These are phyloP conservation scores for Phyllosticta citribraziliensis DNA, from an alignment of 2,329 filamentous ascomycete genomes.

Conservation along the genomic window DNA sequence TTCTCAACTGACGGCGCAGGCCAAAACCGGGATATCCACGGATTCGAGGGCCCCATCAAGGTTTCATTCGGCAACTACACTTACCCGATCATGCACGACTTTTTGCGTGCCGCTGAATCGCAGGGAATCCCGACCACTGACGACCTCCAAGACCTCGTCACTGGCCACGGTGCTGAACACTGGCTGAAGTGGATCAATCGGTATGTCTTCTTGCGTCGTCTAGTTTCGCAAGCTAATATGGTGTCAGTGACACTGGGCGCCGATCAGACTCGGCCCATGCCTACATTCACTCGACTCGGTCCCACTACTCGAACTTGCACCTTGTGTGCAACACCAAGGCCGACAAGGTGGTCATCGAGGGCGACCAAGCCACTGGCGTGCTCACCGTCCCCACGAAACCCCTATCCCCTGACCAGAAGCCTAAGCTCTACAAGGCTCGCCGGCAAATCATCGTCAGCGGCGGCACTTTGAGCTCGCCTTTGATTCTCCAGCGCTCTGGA, in stretches of 20 bases:
- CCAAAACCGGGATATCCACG: slow-evolving; percentile 57
- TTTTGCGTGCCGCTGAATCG: slow-evolving; percentile 60
- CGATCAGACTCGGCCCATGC: slow-evolving; percentile 69
- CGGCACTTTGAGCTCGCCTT: slow-evolving; percentile 62
- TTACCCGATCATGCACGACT: slow-evolving; percentile 75
- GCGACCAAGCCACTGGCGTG: slow-evolving; percentile 62
- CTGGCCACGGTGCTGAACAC: slow-evolving; percentile 62
- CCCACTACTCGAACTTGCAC: slow-evolving; percentile 61
- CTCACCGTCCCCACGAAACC: slow-evolving; percentile 63
- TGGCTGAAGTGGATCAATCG: slow-evolving; percentile 82
- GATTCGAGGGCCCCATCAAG: slow-evolving; percentile 72
- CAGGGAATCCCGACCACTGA: slow-evolving; percentile 68
- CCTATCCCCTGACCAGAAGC: slow-evolving; percentile 43
- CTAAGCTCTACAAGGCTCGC: slow-evolving; percentile 54
- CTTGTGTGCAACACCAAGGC: slow-evolving; percentile 67
- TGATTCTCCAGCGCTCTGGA: slow-evolving; percentile 67
- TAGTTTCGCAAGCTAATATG: background rate
- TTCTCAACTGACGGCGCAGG: slow-evolving; percentile 22
- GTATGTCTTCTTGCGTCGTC: slow-evolving; percentile 19
- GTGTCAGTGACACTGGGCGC: slow-evolving; percentile 46
- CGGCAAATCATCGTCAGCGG: slow-evolving; percentile 67
- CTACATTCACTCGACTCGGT: slow-evolving; percentile 66
- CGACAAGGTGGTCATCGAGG: slow-evolving; percentile 65
- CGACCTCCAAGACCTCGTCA: slow-evolving; percentile 63
- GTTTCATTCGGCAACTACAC: slow-evolving; percentile 71